Evolutionary conservation across 495 filamentous ascomycete species (phyloP).

Genomic region (Penicillium coffeae): DNA sequence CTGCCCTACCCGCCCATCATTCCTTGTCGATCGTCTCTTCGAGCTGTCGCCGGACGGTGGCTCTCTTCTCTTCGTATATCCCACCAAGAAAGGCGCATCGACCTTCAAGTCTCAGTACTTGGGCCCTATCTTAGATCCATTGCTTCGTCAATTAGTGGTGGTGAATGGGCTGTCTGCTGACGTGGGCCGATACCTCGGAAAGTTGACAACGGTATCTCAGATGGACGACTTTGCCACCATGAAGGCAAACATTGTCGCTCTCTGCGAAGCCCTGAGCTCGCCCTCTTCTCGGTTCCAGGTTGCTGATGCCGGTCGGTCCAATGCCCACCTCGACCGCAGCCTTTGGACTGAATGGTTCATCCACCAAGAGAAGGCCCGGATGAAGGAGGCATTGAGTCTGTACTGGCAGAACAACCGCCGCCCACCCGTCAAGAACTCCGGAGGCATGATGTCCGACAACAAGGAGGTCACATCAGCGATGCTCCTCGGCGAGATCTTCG

Average conservation of each 20-base stretch:
- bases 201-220: conserved; percentile 52
- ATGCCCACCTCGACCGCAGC: conserved; percentile 50
- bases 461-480: conserved; percentile 50
- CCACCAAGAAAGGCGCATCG: conserved; percentile 57
- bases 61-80: conserved; percentile 65
- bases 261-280: conserved; percentile 44
- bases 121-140: conserved; percentile 62
- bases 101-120: conserved; percentile 65
- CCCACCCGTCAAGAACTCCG: conserved; percentile 32
- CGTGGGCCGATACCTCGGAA: conserved; percentile 53
- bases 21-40: conserved; percentile 62
- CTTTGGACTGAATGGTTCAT: conserved; percentile 70
- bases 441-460: conserved; percentile 27
- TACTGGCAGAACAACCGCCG: conserved; percentile 54
- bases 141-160: conserved; percentile 62
- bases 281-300: conserved; percentile 44
- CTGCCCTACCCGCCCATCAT: conserved; percentile 49
- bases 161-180: conserved; percentile 60
- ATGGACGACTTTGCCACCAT: conserved; percentile 59
- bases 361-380: conserved; percentile 64
- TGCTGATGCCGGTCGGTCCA: conserved; percentile 49
- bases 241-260: conserved; percentile 43
- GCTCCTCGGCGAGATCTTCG: conserved; percentile 60
- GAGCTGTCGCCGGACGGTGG: conserved; percentile 61
- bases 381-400: conserved; percentile 55